Base-by-base conservation (phyloP, 768 basidiomycete genomes). In the Gymnopilus dilepis region DNA sequence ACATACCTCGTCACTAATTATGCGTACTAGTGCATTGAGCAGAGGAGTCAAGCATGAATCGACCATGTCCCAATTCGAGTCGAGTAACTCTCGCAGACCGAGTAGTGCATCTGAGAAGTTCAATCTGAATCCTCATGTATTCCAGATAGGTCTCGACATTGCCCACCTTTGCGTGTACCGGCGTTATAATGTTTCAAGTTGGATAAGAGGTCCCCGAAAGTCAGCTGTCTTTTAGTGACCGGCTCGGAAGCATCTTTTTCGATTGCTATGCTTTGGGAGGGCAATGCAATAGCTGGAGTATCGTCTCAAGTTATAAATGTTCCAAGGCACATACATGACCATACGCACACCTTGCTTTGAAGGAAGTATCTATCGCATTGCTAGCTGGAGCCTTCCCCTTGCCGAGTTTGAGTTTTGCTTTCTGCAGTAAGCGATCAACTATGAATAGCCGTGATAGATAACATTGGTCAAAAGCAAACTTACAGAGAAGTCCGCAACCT, bases 331-430 rank as follows among this genome's bases (percentile, higher is more conserved):
- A n/a, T 45, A 38, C 12, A 6, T 38, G 47, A 19, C 17, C 33
- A 4, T 51, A 80, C 91, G 68, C 70, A 97, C 97, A 94, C 61
- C 94, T 87, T 31, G 94, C 88, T 73, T 96, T 95, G 84, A 97
- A 98, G 1, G 96, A 95, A 1, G 97, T 99, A 76, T 99, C 94
- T 66, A 98, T 86, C 5, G 86, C 92, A 82, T 99, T 99, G 47
- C 78, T 82, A 9, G 95, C 82, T 9, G 79, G 72, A 68, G 90
- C 86, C 74, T 96, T 99, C 43, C 93, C 95, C 73, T 97, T 99
- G 34, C 97, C 97, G 52, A 99, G 91, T 75, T 97, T 99, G 37
- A 97, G 82, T 74, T 92, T 98, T 24, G 94, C 88, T 94, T 95
- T 98, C 94, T 98, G 74, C 7, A n/a, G 37, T n/a, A n/a, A n/a